Conservation (phyloP, 108 stramenopile species). For the Pseudonitzschia delicatissima region DNA sequence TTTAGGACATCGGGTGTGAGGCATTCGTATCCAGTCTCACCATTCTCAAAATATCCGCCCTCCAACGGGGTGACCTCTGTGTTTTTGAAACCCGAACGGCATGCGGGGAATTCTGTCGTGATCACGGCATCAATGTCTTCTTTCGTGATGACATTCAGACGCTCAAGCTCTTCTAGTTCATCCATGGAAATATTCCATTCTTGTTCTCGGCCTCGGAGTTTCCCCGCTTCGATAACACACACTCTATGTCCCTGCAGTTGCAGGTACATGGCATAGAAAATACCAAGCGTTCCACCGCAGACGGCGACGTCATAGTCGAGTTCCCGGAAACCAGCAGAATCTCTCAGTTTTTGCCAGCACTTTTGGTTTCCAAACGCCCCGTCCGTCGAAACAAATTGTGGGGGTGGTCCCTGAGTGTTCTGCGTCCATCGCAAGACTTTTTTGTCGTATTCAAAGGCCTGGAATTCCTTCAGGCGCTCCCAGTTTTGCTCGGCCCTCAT, state of each 20-base stretch:
- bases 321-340: constrained; percentile 25
- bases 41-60: constrained; percentile 78
- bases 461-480: constrained; percentile 51
- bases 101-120: constrained; percentile 76
- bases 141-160: constrained; percentile 69
- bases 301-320: constrained; percentile 83
- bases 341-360: constrained; percentile 65
- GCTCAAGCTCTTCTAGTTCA: constrained; percentile 76
- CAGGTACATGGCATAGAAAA: constrained; percentile 86
- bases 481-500: constrained; percentile 67
- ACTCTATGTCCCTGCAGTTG: constrained; percentile 72
- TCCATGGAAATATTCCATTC: constrained; percentile 93
- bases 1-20: constrained; percentile 74
- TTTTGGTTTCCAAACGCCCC: constrained; percentile 57
- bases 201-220: constrained; percentile 82
- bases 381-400: constrained; percentile 66
- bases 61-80: constrained; percentile 62
- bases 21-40: constrained; percentile 67
- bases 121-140: constrained; percentile 79
- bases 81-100: constrained; percentile 76
- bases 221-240: constrained; percentile 80
- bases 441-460: constrained; percentile 57
- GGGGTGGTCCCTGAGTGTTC: constrained; percentile 40
- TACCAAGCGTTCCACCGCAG: constrained; percentile 91
- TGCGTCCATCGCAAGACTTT: constrained; percentile 27